Percentiles rank a stretch among this genome's conserved stretches.
These are phyloP conservation scores for Zea luxurians DNA, from an alignment of 176 grass and related monocot genomes.

Conservation along the genomic window DNA sequence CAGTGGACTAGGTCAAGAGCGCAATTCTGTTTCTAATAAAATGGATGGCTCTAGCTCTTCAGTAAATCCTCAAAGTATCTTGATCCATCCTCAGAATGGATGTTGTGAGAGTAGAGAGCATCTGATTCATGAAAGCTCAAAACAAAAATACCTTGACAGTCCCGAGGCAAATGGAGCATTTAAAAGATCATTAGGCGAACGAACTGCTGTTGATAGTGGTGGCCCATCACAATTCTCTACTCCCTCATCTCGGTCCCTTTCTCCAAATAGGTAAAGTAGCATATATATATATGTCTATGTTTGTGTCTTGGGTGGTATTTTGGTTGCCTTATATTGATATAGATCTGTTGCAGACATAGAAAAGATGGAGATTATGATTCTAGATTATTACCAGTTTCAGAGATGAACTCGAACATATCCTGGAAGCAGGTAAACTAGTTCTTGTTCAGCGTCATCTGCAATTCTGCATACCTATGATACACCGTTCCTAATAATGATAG, in stretches of 20 bases:
- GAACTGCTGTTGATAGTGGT: constrained; percentile 37
- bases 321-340: not conserved
- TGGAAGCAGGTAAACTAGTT: constrained; percentile 75
- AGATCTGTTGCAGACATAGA: constrained; percentile 44
- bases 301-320: constrained; percentile 11
- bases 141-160: constrained; percentile 37
- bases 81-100: constrained; percentile 40
- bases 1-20: constrained; percentile 22
- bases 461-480: constrained; percentile 6
- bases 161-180: constrained; percentile 48
- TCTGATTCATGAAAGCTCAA: constrained; percentile 27
- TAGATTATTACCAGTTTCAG: constrained; percentile 60
- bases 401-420: constrained; percentile 53
- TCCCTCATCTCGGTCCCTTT: constrained; percentile 77
- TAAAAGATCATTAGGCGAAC: constrained; percentile 39
- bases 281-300: not conserved
- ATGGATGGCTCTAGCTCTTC: constrained; percentile 32
- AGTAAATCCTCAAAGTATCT: constrained; percentile 32
- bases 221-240: constrained; percentile 65
- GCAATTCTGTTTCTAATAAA: constrained; percentile 16
- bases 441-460: not conserved
- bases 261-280: constrained; percentile 65
- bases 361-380: constrained; percentile 70
- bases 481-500: constrained; percentile 25
- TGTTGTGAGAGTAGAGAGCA: constrained; percentile 32